Evolutionary conservation across 441 rosid genomes (phyloP), one percentile per base, ranked within the genome.

Genomic region (Populus hybrid): DNA sequence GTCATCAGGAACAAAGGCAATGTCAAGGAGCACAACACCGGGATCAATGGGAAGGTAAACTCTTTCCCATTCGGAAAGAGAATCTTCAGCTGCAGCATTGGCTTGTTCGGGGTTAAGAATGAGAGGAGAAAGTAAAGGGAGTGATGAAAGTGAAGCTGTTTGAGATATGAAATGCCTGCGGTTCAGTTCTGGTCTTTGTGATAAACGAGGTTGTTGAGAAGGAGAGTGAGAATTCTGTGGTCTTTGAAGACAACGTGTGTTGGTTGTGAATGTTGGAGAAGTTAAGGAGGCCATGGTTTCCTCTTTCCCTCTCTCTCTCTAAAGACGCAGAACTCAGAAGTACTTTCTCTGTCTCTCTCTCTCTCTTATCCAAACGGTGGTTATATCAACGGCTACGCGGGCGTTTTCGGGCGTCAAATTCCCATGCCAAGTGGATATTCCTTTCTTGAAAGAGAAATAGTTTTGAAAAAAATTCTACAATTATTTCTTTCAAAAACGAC

Each of bases 1-100:
- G 18, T 95, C 97, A 33, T 92, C 95, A 1, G 99, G 98, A 73
- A 95, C 96, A 82, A 93, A 95, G 70, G 97, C 90, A 50, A 95
- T 89, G 83, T 95, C 99, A 50, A 95, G 95, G 74, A 95, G 98
- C 76, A 95, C 96, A n/a, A 95, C 97, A n/a, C 98, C 98, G 3
- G 99, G 97, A 82, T 95, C 96, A 69, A 91, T 90, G 21, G 98
- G 95, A 71, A 93, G 91, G 75, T 70, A 86, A 2, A 91, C 89
- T 78, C 94, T 77, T 79, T 92, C 99, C 98, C 99, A 95, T 71
- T 90, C 95, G 3, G 96, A 82, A 45, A 93, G 91, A 38, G 85
- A 56, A 4, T 89, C 98, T 59, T 89, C 94, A 7, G 88, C 88
- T 76, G 69, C 72, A n/a, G 36, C 56, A 45, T 80, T 78, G 2